Evolutionary conservation across 2,329 filamentous ascomycete species (phyloP).

Genomic region (Incumbomyces lentus): DNA sequence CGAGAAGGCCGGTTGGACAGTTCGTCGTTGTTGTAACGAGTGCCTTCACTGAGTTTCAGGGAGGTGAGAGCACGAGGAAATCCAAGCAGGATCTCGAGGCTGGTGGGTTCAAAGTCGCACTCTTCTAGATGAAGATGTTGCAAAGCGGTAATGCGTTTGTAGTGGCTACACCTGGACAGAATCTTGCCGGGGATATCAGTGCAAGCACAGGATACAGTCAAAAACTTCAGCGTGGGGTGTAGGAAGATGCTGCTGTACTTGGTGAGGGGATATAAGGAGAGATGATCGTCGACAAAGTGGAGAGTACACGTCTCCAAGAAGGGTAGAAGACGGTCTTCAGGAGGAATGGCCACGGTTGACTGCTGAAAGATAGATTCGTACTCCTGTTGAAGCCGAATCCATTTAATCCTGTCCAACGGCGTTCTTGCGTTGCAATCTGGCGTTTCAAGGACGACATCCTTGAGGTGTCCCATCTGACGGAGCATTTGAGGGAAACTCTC

Average conservation of each 20-base stretch:
- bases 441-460: slow-evolving; percentile 17
- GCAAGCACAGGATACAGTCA: slow-evolving; percentile 21
- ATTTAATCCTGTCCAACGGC: slow-evolving; percentile 16
- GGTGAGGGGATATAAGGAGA: slow-evolving; percentile 19
- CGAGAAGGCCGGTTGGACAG: slow-evolving; percentile 13
- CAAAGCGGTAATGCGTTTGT: slow-evolving; percentile 15
- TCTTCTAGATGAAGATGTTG: slow-evolving; percentile 20
- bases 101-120: slow-evolving; percentile 18
- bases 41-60: slow-evolving; percentile 20
- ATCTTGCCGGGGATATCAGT: slow-evolving; percentile 16
- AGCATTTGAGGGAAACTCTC: slow-evolving; percentile 14
- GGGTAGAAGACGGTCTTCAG: slow-evolving; percentile 13
- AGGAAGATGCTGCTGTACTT: slow-evolving; percentile 20
- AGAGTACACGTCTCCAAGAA: slow-evolving; percentile 16
- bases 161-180: slow-evolving; percentile 10
- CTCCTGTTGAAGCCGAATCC: slow-evolving; percentile 18
- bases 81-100: slow-evolving; percentile 15
- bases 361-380: slow-evolving; percentile 19
- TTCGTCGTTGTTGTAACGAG: slow-evolving; percentile 17
- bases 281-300: slow-evolving; percentile 19
- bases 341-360: slow-evolving; percentile 16
- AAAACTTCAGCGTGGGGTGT: slow-evolving; percentile 17
- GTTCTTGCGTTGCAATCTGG: slow-evolving; percentile 20
- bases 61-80: slow-evolving; percentile 18
- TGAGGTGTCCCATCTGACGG: slow-evolving; percentile 17